Evolutionary conservation across 75 land plant genomes (phyloP), one percentile per base, ranked within the genome.

Genomic region (Pseudotsuga menziesii): DNA sequence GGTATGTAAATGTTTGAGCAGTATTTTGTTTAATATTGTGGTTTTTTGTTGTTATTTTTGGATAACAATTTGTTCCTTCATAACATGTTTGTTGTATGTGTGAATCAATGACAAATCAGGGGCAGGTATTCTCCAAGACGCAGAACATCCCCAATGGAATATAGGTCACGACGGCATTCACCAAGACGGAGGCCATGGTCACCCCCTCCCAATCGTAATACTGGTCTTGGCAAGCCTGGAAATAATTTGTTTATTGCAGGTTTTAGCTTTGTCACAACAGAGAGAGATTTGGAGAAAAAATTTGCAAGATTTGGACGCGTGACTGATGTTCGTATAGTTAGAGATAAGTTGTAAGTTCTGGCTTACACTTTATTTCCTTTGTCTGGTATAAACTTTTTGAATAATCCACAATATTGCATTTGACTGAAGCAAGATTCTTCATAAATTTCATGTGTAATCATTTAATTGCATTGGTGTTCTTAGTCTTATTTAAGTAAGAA

Each of bases 141-240:
- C 20, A 74, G 83, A 39, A 78, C 88, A 57, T 79, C 90, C 58
- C 81, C 81, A 55, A 58, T 58, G 5, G 60, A 73, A 26, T 63
- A 66, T 39, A 74, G 74, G 36, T 73, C 81, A 41, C 77, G 78
- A 12, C 80, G 76, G 11, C 81, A 79, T 5, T 84, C 90, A 54
- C 90, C 89, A 5, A 80, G 85, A 57, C 61, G 86, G 41, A 80
- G 81, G 32, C 90, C 90, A 20, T 89, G 89, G 88, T 81, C 90
- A 73, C 90, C 90, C 25, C 90, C 90, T 44, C 77, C 83, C 58
- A 83, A 86, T 76, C 69, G 90, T 17, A 87, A 71, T 72, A 89
- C 85, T 76, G 90, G 90, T 36, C 16, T 89, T 25, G 90, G 90
- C 35, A 82, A 83, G 44, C 90, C 90, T 58, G 90, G 90, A 61